Conservation (phyloP, 257 asterid species). For the Salvia miltiorrhiza region DNA sequence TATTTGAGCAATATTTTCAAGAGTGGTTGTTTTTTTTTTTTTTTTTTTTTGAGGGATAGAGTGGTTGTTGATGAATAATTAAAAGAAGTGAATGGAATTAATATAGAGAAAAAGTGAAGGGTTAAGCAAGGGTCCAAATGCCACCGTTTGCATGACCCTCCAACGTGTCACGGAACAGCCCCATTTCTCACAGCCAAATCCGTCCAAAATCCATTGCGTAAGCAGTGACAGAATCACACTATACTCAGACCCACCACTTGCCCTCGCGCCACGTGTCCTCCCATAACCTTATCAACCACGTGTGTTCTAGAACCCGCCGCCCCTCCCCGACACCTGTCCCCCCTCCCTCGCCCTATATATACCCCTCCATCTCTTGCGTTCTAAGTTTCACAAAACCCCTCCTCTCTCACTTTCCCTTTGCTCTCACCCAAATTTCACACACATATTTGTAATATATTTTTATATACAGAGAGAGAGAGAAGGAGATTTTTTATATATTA, state of each 20-base stretch:
- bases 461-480: background rate
- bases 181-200: constrained; percentile 22
- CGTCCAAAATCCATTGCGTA: constrained; percentile 49
- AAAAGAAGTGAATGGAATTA: no score
- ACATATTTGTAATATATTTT: no score
- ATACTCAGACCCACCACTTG: constrained; percentile 22
- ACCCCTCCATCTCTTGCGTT: constrained; percentile 36
- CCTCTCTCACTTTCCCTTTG: background rate
- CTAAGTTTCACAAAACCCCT: constrained; percentile 59
- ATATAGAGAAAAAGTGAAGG: background rate
- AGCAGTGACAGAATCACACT: constrained; percentile 49
- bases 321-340: constrained; percentile 48
- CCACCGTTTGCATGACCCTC: constrained; percentile 44
- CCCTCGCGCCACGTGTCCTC: constrained; percentile 43
- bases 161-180: constrained; percentile 37
- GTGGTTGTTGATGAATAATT: no score
- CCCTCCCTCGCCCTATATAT: constrained; percentile 35
- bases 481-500: no score
- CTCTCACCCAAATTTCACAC: background rate
- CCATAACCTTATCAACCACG: constrained; percentile 36
- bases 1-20: no score
- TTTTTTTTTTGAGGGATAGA: no score
- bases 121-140: constrained; percentile 21
- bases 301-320: constrained; percentile 37
- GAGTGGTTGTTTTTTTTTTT: no score